phyloP scores from a whole-genome alignment of 495 filamentous ascomycete species.

The Penicillium canescens region DNA sequence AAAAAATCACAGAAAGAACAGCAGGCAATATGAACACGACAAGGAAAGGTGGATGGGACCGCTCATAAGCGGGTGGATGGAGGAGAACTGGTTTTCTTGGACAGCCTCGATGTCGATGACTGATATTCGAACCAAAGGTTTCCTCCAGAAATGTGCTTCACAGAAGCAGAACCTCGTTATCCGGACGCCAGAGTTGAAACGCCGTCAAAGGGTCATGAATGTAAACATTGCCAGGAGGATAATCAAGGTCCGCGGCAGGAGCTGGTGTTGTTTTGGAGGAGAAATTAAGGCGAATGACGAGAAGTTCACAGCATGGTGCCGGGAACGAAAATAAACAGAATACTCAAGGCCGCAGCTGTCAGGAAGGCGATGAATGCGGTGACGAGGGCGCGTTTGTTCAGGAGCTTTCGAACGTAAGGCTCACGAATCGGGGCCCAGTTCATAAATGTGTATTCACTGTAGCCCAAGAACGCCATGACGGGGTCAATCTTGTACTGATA shows the following conservation, averaged over 20 bases:
- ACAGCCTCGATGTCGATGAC: background rate
- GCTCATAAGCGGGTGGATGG: constrained; percentile 8
- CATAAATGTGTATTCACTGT: constrained; percentile 94
- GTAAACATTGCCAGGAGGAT: background rate
- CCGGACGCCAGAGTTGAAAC: constrained; percentile 5
- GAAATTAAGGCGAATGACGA: background rate
- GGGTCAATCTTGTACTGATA: constrained; percentile 96
- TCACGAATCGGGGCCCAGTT: constrained; percentile 83
- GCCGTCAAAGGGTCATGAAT: constrained; percentile 3
- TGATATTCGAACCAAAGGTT: background rate
- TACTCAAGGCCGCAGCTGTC: constrained; percentile 71
- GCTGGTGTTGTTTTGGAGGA: constrained; percentile 5
- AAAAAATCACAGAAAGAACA: constrained; percentile 19
- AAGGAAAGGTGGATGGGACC: constrained; percentile 16
- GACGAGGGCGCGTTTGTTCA: constrained; percentile 78
- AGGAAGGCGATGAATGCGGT: constrained; percentile 70
- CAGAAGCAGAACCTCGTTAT: constrained; percentile 15
- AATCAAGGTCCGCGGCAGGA: background rate
- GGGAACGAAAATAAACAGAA: constrained; percentile 90
- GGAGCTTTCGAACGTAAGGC: constrained; percentile 80
- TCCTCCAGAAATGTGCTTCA: constrained; percentile 14
- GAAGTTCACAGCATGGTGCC: constrained; percentile 72
- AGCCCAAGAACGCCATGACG: constrained; percentile 80
- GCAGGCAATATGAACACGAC: constrained; percentile 26
- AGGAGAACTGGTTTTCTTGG: background rate